These are phyloP conservation scores for Penicillium psychrosexuale DNA, from an alignment of 2,329 filamentous ascomycete species.

Conservation along the genomic window DNA sequence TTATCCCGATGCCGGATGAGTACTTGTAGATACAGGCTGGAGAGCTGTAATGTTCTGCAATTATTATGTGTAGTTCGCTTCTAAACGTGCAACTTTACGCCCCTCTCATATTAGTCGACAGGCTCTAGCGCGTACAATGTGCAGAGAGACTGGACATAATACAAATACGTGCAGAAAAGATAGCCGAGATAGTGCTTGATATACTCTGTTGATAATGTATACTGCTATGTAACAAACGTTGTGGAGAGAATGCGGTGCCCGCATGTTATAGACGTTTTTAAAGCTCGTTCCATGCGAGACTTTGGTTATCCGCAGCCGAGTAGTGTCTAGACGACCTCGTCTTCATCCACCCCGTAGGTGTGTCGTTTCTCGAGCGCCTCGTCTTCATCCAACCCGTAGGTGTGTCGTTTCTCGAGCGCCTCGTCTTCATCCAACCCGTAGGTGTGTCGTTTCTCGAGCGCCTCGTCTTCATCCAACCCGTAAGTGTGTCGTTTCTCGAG, in stretches of 20 bases:
- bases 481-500: not conserved
- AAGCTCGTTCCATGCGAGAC: not conserved
- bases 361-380: not conserved
- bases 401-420: not conserved
- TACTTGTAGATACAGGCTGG: not conserved
- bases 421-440: not conserved
- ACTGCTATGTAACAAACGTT: not conserved
- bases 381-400: not conserved
- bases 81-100: not conserved
- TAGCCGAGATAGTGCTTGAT: not conserved
- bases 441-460: not conserved
- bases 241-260: not conserved
- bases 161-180: not conserved
- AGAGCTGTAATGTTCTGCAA: not conserved
- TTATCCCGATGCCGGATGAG: conserved; percentile 3
- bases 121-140: not conserved
- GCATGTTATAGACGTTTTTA: not conserved
- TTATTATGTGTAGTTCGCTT: not conserved
- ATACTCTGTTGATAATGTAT: not conserved
- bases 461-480: not conserved
- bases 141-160: not conserved
- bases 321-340: not conserved
- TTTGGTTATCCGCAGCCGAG: not conserved
- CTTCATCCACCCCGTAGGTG: not conserved
- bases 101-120: not conserved